These are phyloP conservation scores for Tetrahymena thermophila DNA, from an alignment of 73 alveolate species.

Conservation along the genomic window DNA sequence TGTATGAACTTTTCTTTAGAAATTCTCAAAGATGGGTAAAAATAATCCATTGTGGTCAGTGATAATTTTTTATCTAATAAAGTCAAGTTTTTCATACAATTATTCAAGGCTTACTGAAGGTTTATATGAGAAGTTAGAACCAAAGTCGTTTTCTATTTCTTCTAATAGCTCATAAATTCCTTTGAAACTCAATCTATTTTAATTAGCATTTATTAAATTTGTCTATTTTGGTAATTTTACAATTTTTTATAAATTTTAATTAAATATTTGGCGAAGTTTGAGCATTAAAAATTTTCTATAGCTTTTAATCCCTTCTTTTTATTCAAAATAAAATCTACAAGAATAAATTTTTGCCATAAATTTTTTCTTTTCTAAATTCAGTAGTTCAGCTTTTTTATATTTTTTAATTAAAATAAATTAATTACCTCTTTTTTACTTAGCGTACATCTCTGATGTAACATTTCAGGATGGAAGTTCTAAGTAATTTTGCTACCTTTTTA, in stretches of 20 bases:
- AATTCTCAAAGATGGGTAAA: neutral
- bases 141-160: neutral
- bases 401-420: too few species aligned
- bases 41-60: neutral
- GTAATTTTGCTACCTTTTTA: neutral
- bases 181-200: neutral
- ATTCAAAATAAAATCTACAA: too few species aligned
- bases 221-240: neutral
- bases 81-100: neutral
- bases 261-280: neutral
- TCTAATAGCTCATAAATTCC: neutral
- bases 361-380: too few species aligned
- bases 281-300: too few species aligned
- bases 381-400: too few species aligned
- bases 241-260: too few species aligned
- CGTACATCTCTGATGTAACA: neutral
- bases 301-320: too few species aligned
- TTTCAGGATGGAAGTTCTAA: neutral
- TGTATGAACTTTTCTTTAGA: neutral
- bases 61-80: neutral
- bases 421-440: neutral
- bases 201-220: neutral
- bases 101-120: neutral
- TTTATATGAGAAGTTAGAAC: neutral
- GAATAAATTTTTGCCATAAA: too few species aligned